Base-by-base conservation (phyloP, 805 yeast species). In the Hemisphaericaspora nanyangensis region DNA sequence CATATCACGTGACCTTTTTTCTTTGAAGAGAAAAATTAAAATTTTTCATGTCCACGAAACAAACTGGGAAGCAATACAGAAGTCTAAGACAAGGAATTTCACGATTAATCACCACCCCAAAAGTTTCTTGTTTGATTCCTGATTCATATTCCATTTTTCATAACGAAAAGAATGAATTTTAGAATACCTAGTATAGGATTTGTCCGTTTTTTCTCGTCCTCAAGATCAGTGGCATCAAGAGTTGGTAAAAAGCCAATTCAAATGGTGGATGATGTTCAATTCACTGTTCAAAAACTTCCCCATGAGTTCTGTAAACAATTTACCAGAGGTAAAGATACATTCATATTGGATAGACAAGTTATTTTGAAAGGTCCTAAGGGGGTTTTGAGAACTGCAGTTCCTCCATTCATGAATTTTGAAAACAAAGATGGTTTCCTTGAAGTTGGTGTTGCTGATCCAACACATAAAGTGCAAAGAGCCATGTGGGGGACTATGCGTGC, bases 401-500 rank as follows among this genome's bases (percentile, higher is more conserved):
- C 97, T 1, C 80, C 79, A 41, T 90, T 90, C 52, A 72, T 89
- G 31, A 49, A 55, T 2, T 46, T 54, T n/a, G 44, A 35, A 3
- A 29, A 32, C 6, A 62, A 61, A 5, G 58, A 62, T 8, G 67
- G 66, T 29, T 65, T 67, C 35, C 58, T 85, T 28, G 47, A 56
- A 5, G 80, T 91, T 3, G 42, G 65, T 1, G 86, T 90, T n/a
- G 63, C 66, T 29, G 74, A 82, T 50, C 70, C 79, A 4, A 53
- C 57, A 2, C 65, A 75, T 50, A 81, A 77, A 54, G 68, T 77
- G 38, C 99, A 93, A 66, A 78, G 83, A 48, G 70, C 95, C 15
- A 79, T 93, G 77, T 93, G 98, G 98, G 99, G 99, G 13, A 93
- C 98, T 6, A 74, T 83, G 37, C 77, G 99, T 58, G 74, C 95